Evolutionary conservation across 1,284 basidiomycete genomes (phyloP).

Genomic region (Malassezia pachydermatis): DNA sequence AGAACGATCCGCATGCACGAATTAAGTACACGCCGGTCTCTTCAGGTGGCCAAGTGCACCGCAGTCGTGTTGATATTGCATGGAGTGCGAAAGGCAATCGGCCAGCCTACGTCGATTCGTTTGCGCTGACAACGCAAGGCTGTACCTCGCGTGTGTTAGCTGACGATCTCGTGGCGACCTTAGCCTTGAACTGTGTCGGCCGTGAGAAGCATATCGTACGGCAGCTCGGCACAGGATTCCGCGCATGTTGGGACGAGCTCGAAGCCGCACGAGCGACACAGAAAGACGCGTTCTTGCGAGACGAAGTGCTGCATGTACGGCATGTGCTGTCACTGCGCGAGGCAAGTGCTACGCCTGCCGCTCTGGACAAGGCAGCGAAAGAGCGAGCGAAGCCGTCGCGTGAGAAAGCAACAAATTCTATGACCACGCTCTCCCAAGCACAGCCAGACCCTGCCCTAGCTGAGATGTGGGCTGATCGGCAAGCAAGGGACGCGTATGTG

Average conservation of each 20-base stretch:
- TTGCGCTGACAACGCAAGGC: conserved; percentile 74
- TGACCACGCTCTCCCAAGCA: background rate
- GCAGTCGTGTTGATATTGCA: conserved; percentile 34
- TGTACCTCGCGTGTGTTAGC: conserved; percentile 70
- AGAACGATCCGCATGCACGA: conserved; percentile 62
- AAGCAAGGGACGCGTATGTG: conserved; percentile 55
- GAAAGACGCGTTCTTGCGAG: conserved; percentile 61
- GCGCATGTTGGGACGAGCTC: conserved; percentile 87
- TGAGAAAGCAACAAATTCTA: background rate
- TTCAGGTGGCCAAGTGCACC: conserved; percentile 26
- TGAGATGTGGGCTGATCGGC: background rate
- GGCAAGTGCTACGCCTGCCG: background rate
- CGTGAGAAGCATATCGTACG: conserved; percentile 45
- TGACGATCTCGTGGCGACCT: conserved; percentile 77
- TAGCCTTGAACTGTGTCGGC: conserved; percentile 60
- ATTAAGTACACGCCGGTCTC: conserved; percentile 54
- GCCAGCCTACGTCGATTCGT: conserved; percentile 53
- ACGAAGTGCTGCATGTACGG: conserved; percentile 53
- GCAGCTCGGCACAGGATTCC: conserved; percentile 65
- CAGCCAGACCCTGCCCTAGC: background rate
- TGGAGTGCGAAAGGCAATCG: conserved; percentile 19
- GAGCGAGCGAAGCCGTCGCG: background rate
- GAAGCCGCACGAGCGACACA: conserved; percentile 58
- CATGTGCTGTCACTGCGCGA: conserved; percentile 58
- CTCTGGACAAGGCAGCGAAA: background rate